Evolutionary conservation across 768 basidiomycete species (phyloP).

Genomic region (Fomitopsis serialis): DNA sequence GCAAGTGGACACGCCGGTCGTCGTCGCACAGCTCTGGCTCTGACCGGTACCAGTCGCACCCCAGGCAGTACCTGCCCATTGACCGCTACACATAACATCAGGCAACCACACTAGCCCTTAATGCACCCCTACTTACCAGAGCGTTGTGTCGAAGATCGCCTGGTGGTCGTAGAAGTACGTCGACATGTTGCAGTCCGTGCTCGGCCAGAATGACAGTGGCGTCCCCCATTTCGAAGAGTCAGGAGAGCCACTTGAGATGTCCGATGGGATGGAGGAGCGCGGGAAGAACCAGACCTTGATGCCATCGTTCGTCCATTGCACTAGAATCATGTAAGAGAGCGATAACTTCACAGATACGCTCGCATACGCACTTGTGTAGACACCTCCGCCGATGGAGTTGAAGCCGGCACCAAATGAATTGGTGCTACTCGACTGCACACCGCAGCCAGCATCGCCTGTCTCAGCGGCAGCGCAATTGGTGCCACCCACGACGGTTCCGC

Average conservation of each 20-base stretch:
- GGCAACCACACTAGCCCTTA: neutral
- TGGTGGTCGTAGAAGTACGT: conserved; percentile 74
- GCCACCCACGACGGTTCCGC: conserved; percentile 61
- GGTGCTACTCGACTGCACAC: conserved; percentile 52
- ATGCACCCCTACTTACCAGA: conserved; percentile 49
- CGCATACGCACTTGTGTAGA: no score
- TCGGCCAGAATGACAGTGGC: conserved; percentile 78
- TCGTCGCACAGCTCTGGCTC: conserved; percentile 76
- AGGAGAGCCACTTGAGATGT: conserved; percentile 66
- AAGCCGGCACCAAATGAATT: conserved; percentile 82
- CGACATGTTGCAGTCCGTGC: conserved; percentile 67
- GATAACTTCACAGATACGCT: no score
- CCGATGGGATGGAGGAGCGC: conserved; percentile 64
- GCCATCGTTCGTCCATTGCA: conserved; percentile 75
- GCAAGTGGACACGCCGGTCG: conserved; percentile 83
- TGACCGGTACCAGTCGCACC: conserved; percentile 67
- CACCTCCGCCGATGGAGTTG: conserved; percentile 81
- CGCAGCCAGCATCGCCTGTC: conserved; percentile 80
- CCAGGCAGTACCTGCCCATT: conserved; percentile 89
- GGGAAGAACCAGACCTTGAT: conserved; percentile 83
- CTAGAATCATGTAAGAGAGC: conserved; percentile 36
- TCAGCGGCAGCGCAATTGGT: conserved; percentile 66
- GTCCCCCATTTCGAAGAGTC: conserved; percentile 70
- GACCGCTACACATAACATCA: conserved; percentile 51
- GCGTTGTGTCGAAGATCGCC: conserved; percentile 83